Percentiles rank a stretch among this genome's conserved stretches.
phyloP scores from a whole-genome alignment of 1,284 basidiomycete genomes.

The Heterobasidion annosum region DNA sequence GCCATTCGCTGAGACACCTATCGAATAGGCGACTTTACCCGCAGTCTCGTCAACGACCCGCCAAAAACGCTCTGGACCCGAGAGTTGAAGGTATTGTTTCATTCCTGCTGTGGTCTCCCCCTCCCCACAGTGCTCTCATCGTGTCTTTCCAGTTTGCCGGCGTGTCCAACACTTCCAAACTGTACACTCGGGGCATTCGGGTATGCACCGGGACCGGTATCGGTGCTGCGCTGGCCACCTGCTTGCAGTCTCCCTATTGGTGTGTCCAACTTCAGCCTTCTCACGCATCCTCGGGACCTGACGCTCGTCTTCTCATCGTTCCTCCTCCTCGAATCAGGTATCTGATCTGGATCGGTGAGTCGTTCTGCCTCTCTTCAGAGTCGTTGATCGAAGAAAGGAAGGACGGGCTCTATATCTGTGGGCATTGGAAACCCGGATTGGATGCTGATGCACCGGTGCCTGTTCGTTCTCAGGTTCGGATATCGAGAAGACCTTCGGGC shows the following conservation, averaged over 20 bases:
- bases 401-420: not conserved
- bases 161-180: slow-evolving; percentile 66
- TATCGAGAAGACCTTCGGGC: slow-evolving; percentile 71
- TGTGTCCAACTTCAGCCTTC: slow-evolving; percentile 21
- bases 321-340: slow-evolving; percentile 33
- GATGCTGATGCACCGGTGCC: too few relatives aligned
- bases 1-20: not conserved
- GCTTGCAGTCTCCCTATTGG: slow-evolving; percentile 64
- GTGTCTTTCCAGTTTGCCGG: slow-evolving; percentile 50
- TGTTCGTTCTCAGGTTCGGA: slow-evolving; percentile 41
- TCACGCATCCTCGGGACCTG: slow-evolving; percentile 4
- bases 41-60: slow-evolving; percentile 57
- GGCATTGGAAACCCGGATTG: too few relatives aligned
- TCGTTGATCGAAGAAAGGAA: slow-evolving; percentile 1
- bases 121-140: not conserved
- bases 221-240: slow-evolving; percentile 67
- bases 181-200: slow-evolving; percentile 70
- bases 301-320: slow-evolving; percentile 6
- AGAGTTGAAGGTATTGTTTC: slow-evolving; percentile 48
- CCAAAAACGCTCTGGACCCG: slow-evolving; percentile 65
- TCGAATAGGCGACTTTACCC: slow-evolving; percentile 56
- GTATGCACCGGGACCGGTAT: slow-evolving; percentile 75
- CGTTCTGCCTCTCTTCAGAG: slow-evolving; percentile 1
- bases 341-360: slow-evolving; percentile 69
- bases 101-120: not conserved